Conservation (phyloP, 148 eudicot genomes). For the Chenopodium berlandieri region DNA sequence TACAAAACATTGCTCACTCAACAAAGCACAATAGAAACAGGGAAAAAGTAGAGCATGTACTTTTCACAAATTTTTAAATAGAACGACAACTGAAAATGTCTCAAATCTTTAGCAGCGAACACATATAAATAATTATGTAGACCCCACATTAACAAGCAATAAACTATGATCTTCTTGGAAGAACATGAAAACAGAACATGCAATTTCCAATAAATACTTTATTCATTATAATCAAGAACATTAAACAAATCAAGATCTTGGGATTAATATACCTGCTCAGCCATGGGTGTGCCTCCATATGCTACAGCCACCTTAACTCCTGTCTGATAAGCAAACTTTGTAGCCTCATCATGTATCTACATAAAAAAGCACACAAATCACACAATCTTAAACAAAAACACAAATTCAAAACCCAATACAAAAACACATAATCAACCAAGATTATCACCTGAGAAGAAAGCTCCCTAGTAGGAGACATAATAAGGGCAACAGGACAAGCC, state of each 20-base stretch:
- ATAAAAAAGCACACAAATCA: slow-evolving; percentile 2
- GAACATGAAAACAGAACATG: neutral
- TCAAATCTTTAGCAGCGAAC: neutral
- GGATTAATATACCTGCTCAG: slow-evolving; percentile 48
- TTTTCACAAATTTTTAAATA: neutral
- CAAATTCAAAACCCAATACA: slow-evolving; percentile 5
- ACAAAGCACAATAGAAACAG: neutral
- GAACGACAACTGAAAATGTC: neutral
- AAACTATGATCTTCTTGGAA: neutral
- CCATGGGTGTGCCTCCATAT: slow-evolving; percentile 83
- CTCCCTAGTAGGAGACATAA: slow-evolving; percentile 79
- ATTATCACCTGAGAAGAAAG: slow-evolving; percentile 66
- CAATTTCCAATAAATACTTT: neutral
- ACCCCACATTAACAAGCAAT: neutral
- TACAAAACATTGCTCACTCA: neutral
- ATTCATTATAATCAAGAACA: neutral
- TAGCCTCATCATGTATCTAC: slow-evolving; percentile 75
- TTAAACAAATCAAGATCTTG: slow-evolving; percentile 18
- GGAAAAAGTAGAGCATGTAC: neutral
- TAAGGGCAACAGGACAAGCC: slow-evolving; percentile 61
- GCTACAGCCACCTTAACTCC: slow-evolving; percentile 77
- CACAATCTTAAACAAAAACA: neutral
- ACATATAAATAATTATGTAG: slow-evolving; percentile 1
- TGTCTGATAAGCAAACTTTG: slow-evolving; percentile 72
- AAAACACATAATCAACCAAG: neutral